Evolutionary conservation across 208 protist genomes (phyloP).

Genomic region (Leishmania aethiopica): DNA sequence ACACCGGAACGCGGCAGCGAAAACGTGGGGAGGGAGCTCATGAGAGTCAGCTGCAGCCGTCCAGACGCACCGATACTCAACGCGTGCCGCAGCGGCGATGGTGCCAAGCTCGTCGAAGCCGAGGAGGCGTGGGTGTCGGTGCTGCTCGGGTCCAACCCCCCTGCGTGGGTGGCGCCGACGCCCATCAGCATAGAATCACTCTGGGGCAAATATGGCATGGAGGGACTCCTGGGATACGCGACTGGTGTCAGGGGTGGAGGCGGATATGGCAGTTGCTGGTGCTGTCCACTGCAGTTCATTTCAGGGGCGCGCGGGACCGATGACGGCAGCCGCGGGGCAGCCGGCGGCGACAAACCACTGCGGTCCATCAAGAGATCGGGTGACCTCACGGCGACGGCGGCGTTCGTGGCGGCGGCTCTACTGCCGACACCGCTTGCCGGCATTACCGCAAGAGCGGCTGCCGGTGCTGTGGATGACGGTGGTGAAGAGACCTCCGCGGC

Average conservation of each 20-base stretch:
- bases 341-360: not conserved
- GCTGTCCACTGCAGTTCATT: not conserved
- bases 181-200: not conserved
- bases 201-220: not conserved
- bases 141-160: constrained; percentile 5
- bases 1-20: not conserved
- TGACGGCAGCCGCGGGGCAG: not conserved
- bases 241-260: not conserved
- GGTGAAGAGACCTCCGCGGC: not conserved
- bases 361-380: not conserved
- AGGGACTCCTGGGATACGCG: not conserved
- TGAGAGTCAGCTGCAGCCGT: constrained; percentile 37
- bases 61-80: constrained; percentile 23
- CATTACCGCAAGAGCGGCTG: not conserved
- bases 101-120: constrained; percentile 13
- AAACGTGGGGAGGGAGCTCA: constrained; percentile 17
- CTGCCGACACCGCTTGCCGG: not conserved
- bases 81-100: constrained; percentile 33
- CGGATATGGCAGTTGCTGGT: not conserved
- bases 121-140: constrained; percentile 13
- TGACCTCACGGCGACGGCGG: not conserved
- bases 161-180: not conserved
- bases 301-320: not conserved
- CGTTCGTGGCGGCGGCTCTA: not conserved
- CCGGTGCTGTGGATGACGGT: not conserved